Evolutionary conservation across 768 basidiomycete species (phyloP).

Genomic region (Porphyrellus cyaneotinctus): DNA sequence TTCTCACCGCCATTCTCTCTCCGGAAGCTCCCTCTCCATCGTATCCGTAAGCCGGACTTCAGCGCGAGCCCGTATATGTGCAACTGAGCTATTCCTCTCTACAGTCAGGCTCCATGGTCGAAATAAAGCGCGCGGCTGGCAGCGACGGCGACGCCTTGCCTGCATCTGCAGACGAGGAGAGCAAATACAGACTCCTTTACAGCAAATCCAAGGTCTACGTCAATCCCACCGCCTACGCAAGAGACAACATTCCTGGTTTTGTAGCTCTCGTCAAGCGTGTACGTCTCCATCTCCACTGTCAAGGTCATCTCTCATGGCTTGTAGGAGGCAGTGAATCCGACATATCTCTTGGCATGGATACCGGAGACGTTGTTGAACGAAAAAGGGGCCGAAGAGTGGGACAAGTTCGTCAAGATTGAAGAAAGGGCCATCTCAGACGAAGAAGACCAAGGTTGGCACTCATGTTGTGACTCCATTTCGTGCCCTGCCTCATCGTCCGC

Average conservation of each 20-base stretch:
- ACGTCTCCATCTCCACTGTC: conserved; percentile 26
- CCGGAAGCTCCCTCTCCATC: conserved; percentile 45
- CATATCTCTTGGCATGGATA: conserved; percentile 88
- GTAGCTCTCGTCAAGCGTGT: conserved; percentile 88
- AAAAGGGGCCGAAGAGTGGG: conserved; percentile 80
- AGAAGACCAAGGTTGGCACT: conserved; percentile 64
- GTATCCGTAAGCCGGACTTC: conserved; percentile 39
- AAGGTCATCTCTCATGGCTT: conserved; percentile 7
- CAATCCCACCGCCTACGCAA: conserved; percentile 86
- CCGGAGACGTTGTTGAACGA: conserved; percentile 82
- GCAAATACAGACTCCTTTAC: conserved; percentile 72
- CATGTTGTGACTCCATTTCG: not conserved
- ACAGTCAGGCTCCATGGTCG: conserved; percentile 65
- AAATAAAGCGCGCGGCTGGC: conserved; percentile 50
- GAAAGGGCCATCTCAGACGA: conserved; percentile 54
- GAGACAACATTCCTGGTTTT: conserved; percentile 94
- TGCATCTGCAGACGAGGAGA: conserved; percentile 43
- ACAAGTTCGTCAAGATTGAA: conserved; percentile 86
- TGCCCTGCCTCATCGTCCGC: conserved; percentile 6
- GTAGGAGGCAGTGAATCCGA: conserved; percentile 72
- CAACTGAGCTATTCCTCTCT: conserved; percentile 7
- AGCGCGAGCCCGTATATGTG: not conserved
- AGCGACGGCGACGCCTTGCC: conserved; percentile 14
- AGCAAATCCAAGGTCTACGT: conserved; percentile 95
- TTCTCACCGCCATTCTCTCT: conserved; percentile 32